Base-by-base conservation (phyloP, 495 filamentous ascomycete species). In the Podospora pseudopauciseta region DNA sequence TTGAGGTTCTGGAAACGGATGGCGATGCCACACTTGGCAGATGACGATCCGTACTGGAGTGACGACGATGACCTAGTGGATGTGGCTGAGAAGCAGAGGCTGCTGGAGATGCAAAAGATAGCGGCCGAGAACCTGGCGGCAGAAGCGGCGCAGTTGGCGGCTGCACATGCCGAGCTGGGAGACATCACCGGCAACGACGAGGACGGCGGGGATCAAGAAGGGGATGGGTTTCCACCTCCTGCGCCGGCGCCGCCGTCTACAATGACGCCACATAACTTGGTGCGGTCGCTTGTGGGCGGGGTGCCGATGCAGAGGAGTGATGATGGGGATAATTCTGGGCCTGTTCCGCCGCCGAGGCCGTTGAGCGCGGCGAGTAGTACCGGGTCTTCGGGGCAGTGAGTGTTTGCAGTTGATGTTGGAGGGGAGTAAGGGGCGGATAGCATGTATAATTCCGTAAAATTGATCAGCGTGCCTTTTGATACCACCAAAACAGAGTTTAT, bases 51-150 rank as follows among this genome's bases (percentile, higher is more conserved):
- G 11, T 84, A 80, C 70, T 87, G 82, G 82, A 83, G 80, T 64
- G 84, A 85, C 66, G 85, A 87, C 63, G 85, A 87, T 61, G 85
- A 87, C 65, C 69, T 87, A 19, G 78, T 86, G 18, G 85, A 87
- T 67, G 74, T 74, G 5, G 80, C 78, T 9, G 83, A 86, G 78
- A 86, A 86, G 78, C 73, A 75, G 71, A 72, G 82, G 34, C 65
- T 80, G 56, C 76, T 71, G 61, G 79, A 84, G 68, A 67, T 80
- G 16, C 72, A 80, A 67, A 68, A 64, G 56, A 70, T 73, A 55
- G 74, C 77, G 60, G 74, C 75, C 0, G 77, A 82, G 65, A 78
- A 83, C 68, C 77, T 82, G 3, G n/a, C 23, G 23, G 13, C 55
- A 64, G 71, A 68, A 18, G n/a, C 23, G 18, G 55, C 55, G 65